Evolutionary conservation across 192 early-diverging fungal species (phyloP).

Genomic region (Gonapodya prolifera): DNA sequence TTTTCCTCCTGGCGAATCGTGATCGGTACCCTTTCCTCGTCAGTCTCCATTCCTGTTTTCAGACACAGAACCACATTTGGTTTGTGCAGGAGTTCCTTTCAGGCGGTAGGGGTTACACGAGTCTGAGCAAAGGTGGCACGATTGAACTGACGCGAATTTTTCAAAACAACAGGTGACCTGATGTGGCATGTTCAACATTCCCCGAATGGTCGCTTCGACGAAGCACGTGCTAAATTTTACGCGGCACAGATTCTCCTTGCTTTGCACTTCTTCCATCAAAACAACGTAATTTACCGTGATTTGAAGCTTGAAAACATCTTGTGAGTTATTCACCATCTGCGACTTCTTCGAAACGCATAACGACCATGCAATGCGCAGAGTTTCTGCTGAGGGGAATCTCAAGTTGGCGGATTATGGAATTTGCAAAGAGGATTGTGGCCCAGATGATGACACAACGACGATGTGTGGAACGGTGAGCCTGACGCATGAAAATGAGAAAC

Average conservation of each 20-base stretch:
- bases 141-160: no score
- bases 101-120: slow-evolving; percentile 55
- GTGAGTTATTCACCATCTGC: background rate
- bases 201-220: slow-evolving; percentile 49
- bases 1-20: slow-evolving; percentile 80
- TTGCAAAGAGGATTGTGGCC: background rate
- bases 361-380: background rate
- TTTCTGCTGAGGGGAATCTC: background rate
- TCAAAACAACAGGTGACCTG: slow-evolving; percentile 59
- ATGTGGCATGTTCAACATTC: slow-evolving; percentile 97
- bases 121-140: no score
- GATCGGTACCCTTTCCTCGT: slow-evolving; percentile 92
- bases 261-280: slow-evolving; percentile 89
- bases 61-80: slow-evolving; percentile 85
- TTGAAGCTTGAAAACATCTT: slow-evolving; percentile 79
- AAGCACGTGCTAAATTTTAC: slow-evolving; percentile 88
- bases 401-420: background rate
- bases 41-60: slow-evolving; percentile 93
- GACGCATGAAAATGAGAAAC: background rate
- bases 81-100: slow-evolving; percentile 98
- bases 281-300: slow-evolving; percentile 77
- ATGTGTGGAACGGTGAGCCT: background rate
- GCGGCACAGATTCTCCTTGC: slow-evolving; percentile 90
- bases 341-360: background rate
- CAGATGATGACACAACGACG: background rate